Conservation (phyloP, 495 filamentous ascomycete species). For the Podospora tetraspora region DNA sequence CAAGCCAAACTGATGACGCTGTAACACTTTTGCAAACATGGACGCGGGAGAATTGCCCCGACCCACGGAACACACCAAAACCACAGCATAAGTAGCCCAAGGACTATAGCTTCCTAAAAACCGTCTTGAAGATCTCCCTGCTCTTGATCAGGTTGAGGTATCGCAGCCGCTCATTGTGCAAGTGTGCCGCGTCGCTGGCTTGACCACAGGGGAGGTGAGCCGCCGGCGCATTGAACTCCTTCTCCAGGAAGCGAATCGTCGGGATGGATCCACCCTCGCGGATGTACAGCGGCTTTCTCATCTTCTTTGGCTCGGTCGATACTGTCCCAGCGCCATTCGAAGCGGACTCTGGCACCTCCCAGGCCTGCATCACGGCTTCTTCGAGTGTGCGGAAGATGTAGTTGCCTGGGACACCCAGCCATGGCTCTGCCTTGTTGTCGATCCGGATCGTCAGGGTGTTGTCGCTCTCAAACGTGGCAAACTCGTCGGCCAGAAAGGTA, state of each 20-base stretch:
- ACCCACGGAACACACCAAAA: neutral
- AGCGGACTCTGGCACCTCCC: slow-evolving; percentile 36
- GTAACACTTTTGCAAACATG: neutral
- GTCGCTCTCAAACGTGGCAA: slow-evolving; percentile 63
- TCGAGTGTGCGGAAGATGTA: slow-evolving; percentile 87
- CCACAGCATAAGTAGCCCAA: neutral
- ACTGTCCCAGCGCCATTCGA: slow-evolving; percentile 2
- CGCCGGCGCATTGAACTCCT: slow-evolving; percentile 87
- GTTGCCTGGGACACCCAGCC: slow-evolving; percentile 89
- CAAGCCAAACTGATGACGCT: neutral
- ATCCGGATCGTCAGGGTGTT: slow-evolving; percentile 80
- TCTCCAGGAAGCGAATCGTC: slow-evolving; percentile 87
- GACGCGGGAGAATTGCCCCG: neutral
- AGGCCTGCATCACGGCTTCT: slow-evolving; percentile 76
- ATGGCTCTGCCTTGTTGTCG: slow-evolving; percentile 89
- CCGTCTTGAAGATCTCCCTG: slow-evolving; percentile 80
- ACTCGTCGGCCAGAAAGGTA: slow-evolving; percentile 64
- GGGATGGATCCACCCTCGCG: slow-evolving; percentile 94
- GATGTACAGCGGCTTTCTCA: slow-evolving; percentile 72
- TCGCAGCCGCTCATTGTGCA: slow-evolving; percentile 88
- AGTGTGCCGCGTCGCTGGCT: slow-evolving; percentile 87
- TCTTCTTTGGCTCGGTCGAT: slow-evolving; percentile 25
- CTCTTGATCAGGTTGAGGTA: slow-evolving; percentile 86
- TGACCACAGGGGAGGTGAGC: slow-evolving; percentile 94
- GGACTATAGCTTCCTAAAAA: slow-evolving; percentile 55